phyloP scores from a whole-genome alignment of 1,284 basidiomycete species.

The Ceraceosorus bombacis region DNA sequence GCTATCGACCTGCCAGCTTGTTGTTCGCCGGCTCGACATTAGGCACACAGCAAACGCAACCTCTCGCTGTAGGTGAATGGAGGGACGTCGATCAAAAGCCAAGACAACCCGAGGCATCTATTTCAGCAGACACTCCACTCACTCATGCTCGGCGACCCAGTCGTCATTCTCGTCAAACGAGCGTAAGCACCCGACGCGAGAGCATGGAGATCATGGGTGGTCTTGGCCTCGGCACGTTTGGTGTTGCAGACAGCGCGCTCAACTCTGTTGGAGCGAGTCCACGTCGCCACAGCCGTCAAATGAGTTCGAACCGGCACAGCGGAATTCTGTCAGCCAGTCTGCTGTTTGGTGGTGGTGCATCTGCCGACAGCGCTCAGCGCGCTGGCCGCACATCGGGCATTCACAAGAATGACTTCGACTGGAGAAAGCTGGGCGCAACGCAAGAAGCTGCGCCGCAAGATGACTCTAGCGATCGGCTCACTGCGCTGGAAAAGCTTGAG shows the following conservation, averaged over 20 bases:
- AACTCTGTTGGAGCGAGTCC: conserved; percentile 3
- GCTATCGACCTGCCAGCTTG: not conserved
- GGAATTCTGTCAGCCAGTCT: conserved; percentile 28
- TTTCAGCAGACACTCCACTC: conserved; percentile 3
- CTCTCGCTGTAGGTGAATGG: not conserved
- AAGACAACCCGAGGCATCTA: not conserved
- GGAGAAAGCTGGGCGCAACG: conserved; percentile 8
- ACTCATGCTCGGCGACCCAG: conserved; percentile 23
- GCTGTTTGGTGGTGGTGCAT: conserved; percentile 21
- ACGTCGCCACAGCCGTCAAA: conserved; percentile 9
- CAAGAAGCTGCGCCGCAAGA: not conserved
- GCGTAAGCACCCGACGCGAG: conserved; percentile 35
- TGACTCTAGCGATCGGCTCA: conserved; percentile 24
- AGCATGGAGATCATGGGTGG: conserved; percentile 45
- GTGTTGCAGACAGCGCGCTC: conserved; percentile 11
- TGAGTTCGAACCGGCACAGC: conserved; percentile 28
- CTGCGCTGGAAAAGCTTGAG: conserved; percentile 42
- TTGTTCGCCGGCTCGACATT: not conserved
- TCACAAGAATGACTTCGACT: conserved; percentile 12
- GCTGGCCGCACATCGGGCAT: not conserved
- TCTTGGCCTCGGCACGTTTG: conserved; percentile 19
- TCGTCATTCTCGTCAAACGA: conserved; percentile 32
- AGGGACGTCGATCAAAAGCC: not conserved
- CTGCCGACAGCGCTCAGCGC: not conserved
- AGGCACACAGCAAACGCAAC: not conserved